Percentiles rank a stretch among this genome's conserved stretches.
Evolutionary conservation across 768 basidiomycete genomes (phyloP).

Genomic region (Hemileccinum impolitum): DNA sequence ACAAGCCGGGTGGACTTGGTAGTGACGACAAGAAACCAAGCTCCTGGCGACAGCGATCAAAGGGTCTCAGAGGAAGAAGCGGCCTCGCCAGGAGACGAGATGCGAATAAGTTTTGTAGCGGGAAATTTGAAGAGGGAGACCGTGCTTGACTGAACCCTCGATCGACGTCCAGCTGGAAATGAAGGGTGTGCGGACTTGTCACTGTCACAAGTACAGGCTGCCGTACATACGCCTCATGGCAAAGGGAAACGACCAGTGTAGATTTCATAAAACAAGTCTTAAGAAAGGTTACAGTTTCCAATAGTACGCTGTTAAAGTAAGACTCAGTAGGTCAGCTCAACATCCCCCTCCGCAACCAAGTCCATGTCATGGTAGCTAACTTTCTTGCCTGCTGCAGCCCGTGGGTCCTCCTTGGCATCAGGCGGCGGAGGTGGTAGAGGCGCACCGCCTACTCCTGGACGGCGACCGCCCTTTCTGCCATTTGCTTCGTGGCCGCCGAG

Average conservation of each 20-base stretch:
- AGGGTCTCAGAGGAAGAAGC: conserved; percentile 8
- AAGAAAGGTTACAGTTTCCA: conserved; percentile 17
- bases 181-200: conserved; percentile 23
- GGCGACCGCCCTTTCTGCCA: conserved; percentile 35
- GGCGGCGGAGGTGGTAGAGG: conserved; percentile 78
- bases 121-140: conserved; percentile 11
- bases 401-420: conserved; percentile 89
- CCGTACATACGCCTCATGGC: conserved; percentile 25
- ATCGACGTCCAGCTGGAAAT: conserved; percentile 26
- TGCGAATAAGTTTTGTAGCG: conserved; percentile 12
- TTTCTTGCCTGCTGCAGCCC: conserved; percentile 83
- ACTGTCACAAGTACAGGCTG: conserved; percentile 26
- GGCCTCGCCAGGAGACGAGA: conserved; percentile 29
- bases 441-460: conserved; percentile 41
- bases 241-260: conserved; percentile 16
- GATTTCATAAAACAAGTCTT: conserved; percentile 28
- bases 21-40: conserved; percentile 13
- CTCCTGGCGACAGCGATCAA: conserved; percentile 13
- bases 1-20: background rate
- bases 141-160: conserved; percentile 22
- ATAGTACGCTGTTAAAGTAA: conserved; percentile 26
- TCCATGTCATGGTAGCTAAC: conserved; percentile 97
- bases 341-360: conserved; percentile 79
- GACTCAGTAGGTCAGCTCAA: conserved; percentile 47
- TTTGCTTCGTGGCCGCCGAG: conserved; percentile 36